Evolutionary conservation across 2,329 filamentous ascomycete genomes (phyloP), one percentile per base, ranked within the genome.

Genomic region (Colletotrichum sp.): DNA sequence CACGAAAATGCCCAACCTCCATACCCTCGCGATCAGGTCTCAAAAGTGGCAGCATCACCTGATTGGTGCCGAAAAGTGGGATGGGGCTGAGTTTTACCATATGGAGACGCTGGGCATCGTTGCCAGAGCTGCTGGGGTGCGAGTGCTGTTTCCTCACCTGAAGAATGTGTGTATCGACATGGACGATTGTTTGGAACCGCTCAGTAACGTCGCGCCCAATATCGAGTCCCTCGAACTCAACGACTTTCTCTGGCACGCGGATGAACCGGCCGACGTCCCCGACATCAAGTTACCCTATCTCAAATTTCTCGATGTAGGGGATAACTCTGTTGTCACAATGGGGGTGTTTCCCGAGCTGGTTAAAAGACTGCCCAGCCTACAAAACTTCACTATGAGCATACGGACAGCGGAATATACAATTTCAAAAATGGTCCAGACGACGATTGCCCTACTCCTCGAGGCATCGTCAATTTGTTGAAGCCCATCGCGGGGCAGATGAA

Each of bases 161-260:
- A 27, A 57, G 13, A 27, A 0, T 9, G 54, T 57, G 0, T 31
- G 8, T 31, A 12, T 1, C 5, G 15, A 57, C 54, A 57, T 11
- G 27, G 0, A 0, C 16, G 15, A 2, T 1, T 27, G 6, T 31
- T 57, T 27, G 54, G 21, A 51, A 8, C 11, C 2, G 12, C 43
- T 51, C 43, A 51, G 43, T 51, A 1, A 51, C 1, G 43, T 5
- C 16, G 21, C 54, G 5, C 54, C 54, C 0, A 57, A 57, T 57
- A 31, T 57, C 24, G 27, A 57, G 24, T 57, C 18, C 15, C 54
- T 57, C 2, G 5, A 57, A 1, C 0, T 57, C 15, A 3, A 1
- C 27, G 54, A 4, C 2, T 0, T 8, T 5, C 0, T 4, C 8
- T 57, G 43, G n/a, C 11, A 51, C n/a, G n/a, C 0, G 43, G n/a